Percentiles rank a stretch among this genome's conserved stretches.
phyloP scores from a whole-genome alignment of 148 eudicot species.

The Arbutus unedo region DNA sequence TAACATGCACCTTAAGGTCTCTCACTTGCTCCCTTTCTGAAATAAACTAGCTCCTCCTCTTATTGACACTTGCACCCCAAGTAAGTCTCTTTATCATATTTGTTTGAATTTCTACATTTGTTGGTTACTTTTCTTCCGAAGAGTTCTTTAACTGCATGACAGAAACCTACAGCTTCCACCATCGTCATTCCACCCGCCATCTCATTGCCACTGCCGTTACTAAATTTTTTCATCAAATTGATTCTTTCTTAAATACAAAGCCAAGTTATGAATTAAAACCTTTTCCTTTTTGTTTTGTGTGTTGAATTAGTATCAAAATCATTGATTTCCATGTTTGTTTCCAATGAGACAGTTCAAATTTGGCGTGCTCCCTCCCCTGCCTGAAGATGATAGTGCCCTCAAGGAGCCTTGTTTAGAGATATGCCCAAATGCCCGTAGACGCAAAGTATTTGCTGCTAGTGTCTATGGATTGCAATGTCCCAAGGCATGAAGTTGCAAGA shows the following conservation, averaged over 20 bases:
- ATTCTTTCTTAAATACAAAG: slow-evolving; percentile 1
- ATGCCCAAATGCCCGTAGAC: slow-evolving; percentile 61
- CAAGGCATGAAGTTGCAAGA: slow-evolving; percentile 38
- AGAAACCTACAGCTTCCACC: not conserved
- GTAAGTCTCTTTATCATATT: not conserved
- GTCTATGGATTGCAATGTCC: slow-evolving; percentile 44
- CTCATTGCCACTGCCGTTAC: not conserved
- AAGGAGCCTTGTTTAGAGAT: slow-evolving; percentile 75
- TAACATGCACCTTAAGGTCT: too few species aligned
- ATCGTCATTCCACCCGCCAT: not conserved
- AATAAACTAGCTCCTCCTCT: too few species aligned
- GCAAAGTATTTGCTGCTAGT: slow-evolving; percentile 23
- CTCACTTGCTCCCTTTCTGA: too few species aligned
- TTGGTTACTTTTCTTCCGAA: not conserved
- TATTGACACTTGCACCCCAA: too few species aligned
- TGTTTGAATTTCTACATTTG: not conserved
- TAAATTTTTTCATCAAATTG: not conserved
- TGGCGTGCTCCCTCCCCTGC: slow-evolving; percentile 54
- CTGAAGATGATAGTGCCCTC: slow-evolving; percentile 57
- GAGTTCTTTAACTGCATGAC: too few species aligned
- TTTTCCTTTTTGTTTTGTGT: not conserved
- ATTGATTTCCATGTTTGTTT: slow-evolving; percentile 9
- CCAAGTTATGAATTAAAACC: not conserved
- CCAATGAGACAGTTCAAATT: slow-evolving; percentile 62
- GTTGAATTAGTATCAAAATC: not conserved